Percentiles rank a stretch among this genome's conserved stretches.
Conservation (phyloP, 176 grass and related monocot genomes). For the Cenchrus purpureus region DNA sequence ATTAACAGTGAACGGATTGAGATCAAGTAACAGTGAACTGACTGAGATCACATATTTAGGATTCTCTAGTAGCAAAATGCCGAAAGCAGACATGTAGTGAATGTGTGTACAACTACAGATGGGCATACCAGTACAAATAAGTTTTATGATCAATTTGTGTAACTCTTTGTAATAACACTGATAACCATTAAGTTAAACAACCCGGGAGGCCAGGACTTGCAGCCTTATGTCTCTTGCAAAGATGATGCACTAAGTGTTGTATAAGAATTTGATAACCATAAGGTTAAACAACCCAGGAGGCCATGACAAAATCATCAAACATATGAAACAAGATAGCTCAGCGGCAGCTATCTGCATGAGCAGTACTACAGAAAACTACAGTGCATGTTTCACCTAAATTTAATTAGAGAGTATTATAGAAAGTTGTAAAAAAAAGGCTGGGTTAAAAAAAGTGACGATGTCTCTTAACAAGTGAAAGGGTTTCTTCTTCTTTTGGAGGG, state of each 20-base stretch:
- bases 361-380: background rate
- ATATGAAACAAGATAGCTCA: constrained; percentile 10
- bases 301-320: background rate
- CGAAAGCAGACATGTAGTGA: no score
- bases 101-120: no score
- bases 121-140: no score
- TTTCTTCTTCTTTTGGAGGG: background rate
- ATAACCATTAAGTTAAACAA: constrained; percentile 12
- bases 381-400: constrained; percentile 3
- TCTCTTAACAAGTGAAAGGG: background rate
- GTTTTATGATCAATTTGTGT: background rate
- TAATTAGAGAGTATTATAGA: background rate
- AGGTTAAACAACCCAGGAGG: background rate
- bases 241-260: background rate
- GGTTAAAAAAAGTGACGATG: background rate
- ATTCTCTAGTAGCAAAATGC: no score
- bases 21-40: no score
- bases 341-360: background rate
- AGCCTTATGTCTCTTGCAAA: background rate
- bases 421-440: background rate
- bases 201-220: background rate
- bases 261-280: background rate
- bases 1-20: no score
- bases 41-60: no score
- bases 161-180: background rate